These are phyloP conservation scores for Scheffersomyces insectosa DNA, from an alignment of 1,139 yeast species.

Conservation along the genomic window DNA sequence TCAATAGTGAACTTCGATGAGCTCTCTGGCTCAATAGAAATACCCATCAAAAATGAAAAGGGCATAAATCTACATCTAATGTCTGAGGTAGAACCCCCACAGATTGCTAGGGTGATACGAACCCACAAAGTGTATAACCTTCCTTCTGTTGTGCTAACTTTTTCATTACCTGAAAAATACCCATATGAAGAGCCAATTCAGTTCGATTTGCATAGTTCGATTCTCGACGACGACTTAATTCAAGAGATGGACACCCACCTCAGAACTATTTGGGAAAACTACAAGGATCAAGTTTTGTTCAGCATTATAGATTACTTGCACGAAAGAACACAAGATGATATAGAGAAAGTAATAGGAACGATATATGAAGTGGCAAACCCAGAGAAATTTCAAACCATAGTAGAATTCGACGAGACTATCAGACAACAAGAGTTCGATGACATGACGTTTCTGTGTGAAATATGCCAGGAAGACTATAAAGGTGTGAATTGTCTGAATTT, in stretches of 20 bases:
- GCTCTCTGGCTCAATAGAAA: slow-evolving; percentile 23
- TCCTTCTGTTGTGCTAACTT: slow-evolving; percentile 31
- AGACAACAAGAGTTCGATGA: slow-evolving; percentile 31
- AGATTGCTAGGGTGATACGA: not conserved
- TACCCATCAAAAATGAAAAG: slow-evolving; percentile 27
- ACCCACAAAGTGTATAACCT: slow-evolving; percentile 19
- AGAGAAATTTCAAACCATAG: slow-evolving; percentile 14
- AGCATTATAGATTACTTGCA: slow-evolving; percentile 47
- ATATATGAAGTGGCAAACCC: slow-evolving; percentile 7
- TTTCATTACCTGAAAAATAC: slow-evolving; percentile 28
- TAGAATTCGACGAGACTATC: slow-evolving; percentile 18
- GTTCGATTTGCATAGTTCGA: slow-evolving; percentile 15
- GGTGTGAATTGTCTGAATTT: slow-evolving; percentile 49
- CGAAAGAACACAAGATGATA: slow-evolving; percentile 20
- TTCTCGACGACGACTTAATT: slow-evolving; percentile 22
- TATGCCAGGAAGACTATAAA: slow-evolving; percentile 55
- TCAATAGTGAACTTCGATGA: slow-evolving; percentile 18
- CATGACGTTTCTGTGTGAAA: slow-evolving; percentile 53
- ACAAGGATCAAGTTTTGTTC: slow-evolving; percentile 44
- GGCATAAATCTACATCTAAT: slow-evolving; percentile 10
- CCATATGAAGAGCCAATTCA: slow-evolving; percentile 32
- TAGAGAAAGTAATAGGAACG: slow-evolving; percentile 1
- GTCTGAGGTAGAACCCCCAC: not conserved
- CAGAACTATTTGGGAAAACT: slow-evolving; percentile 35
- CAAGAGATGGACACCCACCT: slow-evolving; percentile 18